phyloP scores from a whole-genome alignment of 106 monocot species.

The Apostasia shenzhenica region DNA sequence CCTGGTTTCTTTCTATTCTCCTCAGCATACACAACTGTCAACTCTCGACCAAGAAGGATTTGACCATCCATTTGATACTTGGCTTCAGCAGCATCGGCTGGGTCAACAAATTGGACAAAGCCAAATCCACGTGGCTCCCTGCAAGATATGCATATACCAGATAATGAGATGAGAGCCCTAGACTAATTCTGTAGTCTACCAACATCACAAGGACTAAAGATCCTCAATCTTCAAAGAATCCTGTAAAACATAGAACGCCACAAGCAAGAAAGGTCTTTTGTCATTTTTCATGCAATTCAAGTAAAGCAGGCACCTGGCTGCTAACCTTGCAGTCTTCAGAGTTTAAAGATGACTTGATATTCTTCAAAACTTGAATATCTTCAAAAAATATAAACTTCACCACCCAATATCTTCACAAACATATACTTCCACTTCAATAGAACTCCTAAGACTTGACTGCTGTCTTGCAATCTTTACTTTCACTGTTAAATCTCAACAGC shows the following conservation, averaged over 20 bases:
- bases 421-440: slow-evolving; percentile 70
- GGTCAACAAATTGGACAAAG: slow-evolving; percentile 84
- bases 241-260: slow-evolving; percentile 7
- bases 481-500: slow-evolving; percentile 74
- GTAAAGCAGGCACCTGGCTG: slow-evolving; percentile 58
- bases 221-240: neutral
- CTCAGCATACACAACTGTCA: slow-evolving; percentile 20
- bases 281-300: slow-evolving; percentile 36
- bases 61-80: slow-evolving; percentile 91
- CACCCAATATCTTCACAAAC: slow-evolving; percentile 60
- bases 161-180: neutral
- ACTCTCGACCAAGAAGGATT: slow-evolving; percentile 20
- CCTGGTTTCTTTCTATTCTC: slow-evolving; percentile 22
- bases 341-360: slow-evolving; percentile 74
- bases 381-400: slow-evolving; percentile 60
- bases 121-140: slow-evolving; percentile 92
- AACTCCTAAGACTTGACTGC: slow-evolving; percentile 66
- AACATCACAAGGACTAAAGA: neutral
- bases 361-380: slow-evolving; percentile 90
- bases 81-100: slow-evolving; percentile 82
- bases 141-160: slow-evolving; percentile 6
- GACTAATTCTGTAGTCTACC: neutral
- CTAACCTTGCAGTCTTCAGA: slow-evolving; percentile 82
- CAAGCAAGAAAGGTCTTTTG: slow-evolving; percentile 2
- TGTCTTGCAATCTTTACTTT: slow-evolving; percentile 75